Base-by-base conservation (phyloP, 1,284 basidiomycete genomes). In the Fomes fomentarius region DNA sequence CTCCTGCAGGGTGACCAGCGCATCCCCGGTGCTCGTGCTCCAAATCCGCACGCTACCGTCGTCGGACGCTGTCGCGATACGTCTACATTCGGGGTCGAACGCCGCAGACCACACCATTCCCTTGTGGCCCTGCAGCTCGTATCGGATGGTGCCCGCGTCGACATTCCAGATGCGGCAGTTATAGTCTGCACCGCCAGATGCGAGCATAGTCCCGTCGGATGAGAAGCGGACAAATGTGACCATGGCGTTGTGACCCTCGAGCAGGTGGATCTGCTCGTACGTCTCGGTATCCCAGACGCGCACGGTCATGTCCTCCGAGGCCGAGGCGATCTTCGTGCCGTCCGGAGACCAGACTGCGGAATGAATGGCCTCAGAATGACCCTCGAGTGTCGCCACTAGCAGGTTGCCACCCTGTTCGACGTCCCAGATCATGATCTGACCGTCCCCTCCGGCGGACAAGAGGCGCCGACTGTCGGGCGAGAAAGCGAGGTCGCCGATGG, bases 251-350 rank as follows among this genome's bases (percentile, higher is more conserved):
- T 68, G 65, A 19, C 56, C 62, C 14, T 57, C 40, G n/a, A 64
- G 48, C 34, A 40, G 31, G n/a, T 24, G 35, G 6, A 41, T 19
- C 21, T 38, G 31, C 33, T 43, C 35, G 25, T 60, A 63, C 12
- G 64, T 63, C 11, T 50, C 54, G 2, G 55, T 55, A 38, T 67
- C 54, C 67, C 66, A 69, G 9, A 68, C 40, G n/a, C 61, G 56
- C 17, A 65, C 55, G 8, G 59, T 64, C 33, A 47, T 55, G 51
- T 69, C 66, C 26, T 57, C 52, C 4, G 64, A 67, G n/a, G 55
- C 65, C 10, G 68, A 63, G 5, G 58, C 68, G 26, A 69, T 37
- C n/a, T 37, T 34, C 21, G 38, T 54, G 19, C 63, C 64, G 45
- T 67, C 64, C 9, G 64, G 52, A 6, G 69, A 65, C 55, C 54